These are phyloP conservation scores for Zychaea mexicana DNA, from an alignment of 371 early-diverging fungal genomes.

Conservation along the genomic window DNA sequence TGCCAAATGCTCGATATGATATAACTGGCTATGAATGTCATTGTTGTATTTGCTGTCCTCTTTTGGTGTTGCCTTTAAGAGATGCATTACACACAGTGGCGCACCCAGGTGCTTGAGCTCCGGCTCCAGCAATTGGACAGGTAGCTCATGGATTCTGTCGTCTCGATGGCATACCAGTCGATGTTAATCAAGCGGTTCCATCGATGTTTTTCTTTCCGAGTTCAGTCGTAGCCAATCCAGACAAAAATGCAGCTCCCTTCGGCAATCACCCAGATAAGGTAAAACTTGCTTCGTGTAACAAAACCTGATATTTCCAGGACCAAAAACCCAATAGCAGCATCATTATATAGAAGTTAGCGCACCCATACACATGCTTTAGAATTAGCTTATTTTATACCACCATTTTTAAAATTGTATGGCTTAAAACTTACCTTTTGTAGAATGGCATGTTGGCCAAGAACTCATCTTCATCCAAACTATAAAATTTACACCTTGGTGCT, in stretches of 20 bases:
- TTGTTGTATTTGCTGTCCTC: conserved; percentile 52
- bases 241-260: conserved; percentile 86
- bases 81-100: conserved; percentile 68
- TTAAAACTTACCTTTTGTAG: conserved; percentile 8
- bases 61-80: conserved; percentile 11
- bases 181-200: conserved; percentile 75
- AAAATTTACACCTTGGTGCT: conserved; percentile 36
- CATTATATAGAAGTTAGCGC: conserved; percentile 17
- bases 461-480: background rate
- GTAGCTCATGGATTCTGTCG: conserved; percentile 69
- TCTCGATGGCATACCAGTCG: conserved; percentile 68
- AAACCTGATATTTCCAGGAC: conserved; percentile 66
- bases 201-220: conserved; percentile 41
- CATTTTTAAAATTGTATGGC: no score
- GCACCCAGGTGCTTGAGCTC: conserved; percentile 86
- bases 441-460: conserved; percentile 11
- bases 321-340: conserved; percentile 66
- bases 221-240: conserved; percentile 86
- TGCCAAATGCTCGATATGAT: conserved; percentile 90
- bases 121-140: conserved; percentile 87
- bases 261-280: conserved; percentile 84
- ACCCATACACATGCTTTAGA: background rate
- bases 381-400: background rate
- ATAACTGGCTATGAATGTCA: conserved; percentile 71
- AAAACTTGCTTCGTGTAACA: conserved; percentile 80